Conservation (phyloP, 139 green algal genomes). For the Chlorella sorokiniana region DNA sequence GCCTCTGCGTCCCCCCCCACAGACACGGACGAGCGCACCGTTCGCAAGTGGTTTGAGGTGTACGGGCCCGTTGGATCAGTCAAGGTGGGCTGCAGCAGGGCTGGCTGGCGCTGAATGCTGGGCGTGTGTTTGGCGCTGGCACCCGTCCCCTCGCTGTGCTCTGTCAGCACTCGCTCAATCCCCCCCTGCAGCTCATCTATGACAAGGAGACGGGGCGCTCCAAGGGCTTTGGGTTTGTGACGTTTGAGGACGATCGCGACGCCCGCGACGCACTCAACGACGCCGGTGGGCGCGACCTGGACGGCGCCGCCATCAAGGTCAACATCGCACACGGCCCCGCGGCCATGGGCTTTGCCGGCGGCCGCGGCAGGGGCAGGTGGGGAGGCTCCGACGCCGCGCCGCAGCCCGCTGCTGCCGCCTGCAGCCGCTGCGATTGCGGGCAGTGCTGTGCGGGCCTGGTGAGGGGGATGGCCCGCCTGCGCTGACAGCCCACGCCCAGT, state of each 20-base stretch:
- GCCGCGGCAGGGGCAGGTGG: conserved; percentile 15
- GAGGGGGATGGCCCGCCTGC: neutral
- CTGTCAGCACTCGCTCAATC: neutral
- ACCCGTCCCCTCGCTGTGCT: neutral
- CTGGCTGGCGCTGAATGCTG: neutral
- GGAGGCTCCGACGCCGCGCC: no score
- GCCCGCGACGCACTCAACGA: conserved; percentile 45
- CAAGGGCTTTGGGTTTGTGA: conserved; percentile 54
- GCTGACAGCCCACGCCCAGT: neutral
- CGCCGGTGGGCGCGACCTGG: conserved; percentile 32
- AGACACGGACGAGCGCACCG: conserved; percentile 21
- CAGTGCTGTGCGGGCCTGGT: no score
- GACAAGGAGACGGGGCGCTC: conserved; percentile 46
- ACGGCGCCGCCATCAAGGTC: conserved; percentile 25
- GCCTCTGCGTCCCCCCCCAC: no score
- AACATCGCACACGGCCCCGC: conserved; percentile 3
- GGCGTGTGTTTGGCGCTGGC: neutral
- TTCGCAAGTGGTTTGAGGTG: conserved; percentile 25
- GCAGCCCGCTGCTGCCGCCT: no score
- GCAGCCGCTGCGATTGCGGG: no score
- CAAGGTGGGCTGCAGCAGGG: conserved; percentile 11
- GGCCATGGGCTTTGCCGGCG: neutral
- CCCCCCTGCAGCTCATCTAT: conserved; percentile 41
- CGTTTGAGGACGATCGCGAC: conserved; percentile 45
- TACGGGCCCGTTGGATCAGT: conserved; percentile 14